Evolutionary conservation across 2,329 filamentous ascomycete genomes (phyloP), one percentile per base, ranked within the genome.

Genomic region (Xylaria sp.): DNA sequence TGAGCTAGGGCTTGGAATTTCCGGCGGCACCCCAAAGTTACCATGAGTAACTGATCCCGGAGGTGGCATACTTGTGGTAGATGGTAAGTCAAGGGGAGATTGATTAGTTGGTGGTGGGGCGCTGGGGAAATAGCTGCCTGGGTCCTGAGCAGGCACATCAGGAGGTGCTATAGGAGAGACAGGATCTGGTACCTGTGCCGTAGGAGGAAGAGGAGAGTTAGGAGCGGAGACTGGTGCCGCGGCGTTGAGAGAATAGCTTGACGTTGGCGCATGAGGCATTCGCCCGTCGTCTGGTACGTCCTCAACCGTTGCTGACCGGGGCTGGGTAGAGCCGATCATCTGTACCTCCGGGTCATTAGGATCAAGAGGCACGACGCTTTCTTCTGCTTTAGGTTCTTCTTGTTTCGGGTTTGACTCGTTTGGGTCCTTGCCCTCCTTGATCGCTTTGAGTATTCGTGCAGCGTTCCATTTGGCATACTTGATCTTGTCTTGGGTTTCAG

Each of bases 401-500:
- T 83, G 85, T 66, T 88, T 89, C 0, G 95, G 95, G 77, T 98
- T 98, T 8, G 93, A 92, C 65, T 91, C 89, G 80, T 99, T 99
- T 2, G 96, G 96, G 77, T 99, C 94, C 73, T 93, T 91, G 63
- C 94, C 94, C 50, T 94, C 92, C 77, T 94, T 96, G 76, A 98
- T 88, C 12, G 96, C 96, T 81, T 93, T 97, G 18, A 92, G 86
- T 77, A 99, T 99, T 67, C 96, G 89, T 44, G 95, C 84, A 1
- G 95, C 94, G 80, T 98, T 97, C 87, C 93, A 99, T 81, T 98
- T 99, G 51, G 95, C 94, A 79, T 93, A 99, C 80, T 97, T 98
- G 81, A 95, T 94, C 84, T 97, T 98, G 64, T 94, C 89, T 48
- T 90, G 86, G 23, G 91, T 89, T 77, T 98, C 94, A 0, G 88